Evolutionary conservation across 164 flowering plant species (phyloP).

Genomic region (Taxillus chinensis): DNA sequence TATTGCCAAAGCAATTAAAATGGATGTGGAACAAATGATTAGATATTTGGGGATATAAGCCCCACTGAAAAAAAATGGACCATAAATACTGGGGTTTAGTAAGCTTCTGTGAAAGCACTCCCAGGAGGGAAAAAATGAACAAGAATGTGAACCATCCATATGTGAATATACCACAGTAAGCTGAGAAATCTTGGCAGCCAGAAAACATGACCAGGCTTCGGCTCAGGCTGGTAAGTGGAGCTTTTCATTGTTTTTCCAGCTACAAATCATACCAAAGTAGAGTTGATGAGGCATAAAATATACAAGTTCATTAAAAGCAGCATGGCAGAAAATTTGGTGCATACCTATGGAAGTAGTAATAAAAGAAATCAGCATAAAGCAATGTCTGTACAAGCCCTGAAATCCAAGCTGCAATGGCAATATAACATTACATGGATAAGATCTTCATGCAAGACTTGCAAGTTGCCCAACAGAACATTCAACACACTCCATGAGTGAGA

Average conservation of each 20-base stretch:
- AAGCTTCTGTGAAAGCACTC: too few species aligned
- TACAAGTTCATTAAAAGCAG: background rate
- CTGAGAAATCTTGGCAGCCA: background rate
- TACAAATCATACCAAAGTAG: slow-evolving; percentile 18
- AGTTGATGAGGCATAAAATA: background rate
- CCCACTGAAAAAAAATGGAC: too few species aligned
- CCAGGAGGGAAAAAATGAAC: too few species aligned
- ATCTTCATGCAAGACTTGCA: background rate
- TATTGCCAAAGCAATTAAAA: too few species aligned
- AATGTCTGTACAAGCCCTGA: slow-evolving; percentile 82
- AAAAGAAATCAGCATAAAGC: slow-evolving; percentile 93
- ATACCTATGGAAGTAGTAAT: slow-evolving; percentile 83
- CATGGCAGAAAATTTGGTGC: background rate
- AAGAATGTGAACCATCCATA: too few species aligned
- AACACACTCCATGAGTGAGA: background rate
- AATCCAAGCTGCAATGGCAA: slow-evolving; percentile 68
- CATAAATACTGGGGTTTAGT: too few species aligned
- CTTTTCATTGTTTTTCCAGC: slow-evolving; percentile 78
- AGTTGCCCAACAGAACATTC: too few species aligned
- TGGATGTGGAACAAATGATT: background rate
- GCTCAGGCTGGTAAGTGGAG: slow-evolving; percentile 67
- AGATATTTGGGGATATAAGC: too few species aligned
- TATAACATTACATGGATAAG: background rate
- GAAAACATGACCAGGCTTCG: background rate
- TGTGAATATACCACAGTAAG: too few species aligned